Base-by-base conservation (phyloP, 805 yeast species). In the Metschnikowia kunwiensis region DNA sequence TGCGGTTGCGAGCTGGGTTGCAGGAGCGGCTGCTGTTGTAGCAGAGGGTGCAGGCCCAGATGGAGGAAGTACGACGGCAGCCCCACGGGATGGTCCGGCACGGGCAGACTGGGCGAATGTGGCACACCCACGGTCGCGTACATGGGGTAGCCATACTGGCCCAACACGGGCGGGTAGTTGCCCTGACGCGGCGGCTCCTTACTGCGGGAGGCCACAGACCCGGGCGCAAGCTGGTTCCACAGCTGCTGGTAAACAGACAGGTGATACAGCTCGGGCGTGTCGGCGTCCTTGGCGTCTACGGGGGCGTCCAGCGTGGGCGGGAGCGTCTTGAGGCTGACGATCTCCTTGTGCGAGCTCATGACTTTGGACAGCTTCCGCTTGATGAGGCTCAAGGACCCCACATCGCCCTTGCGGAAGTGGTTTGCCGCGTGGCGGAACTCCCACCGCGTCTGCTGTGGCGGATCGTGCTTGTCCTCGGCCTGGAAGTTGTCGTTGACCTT, bases 381-480 rank as follows among this genome's bases (percentile, higher is more conserved):
- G 55, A 89, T 91, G 11, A 74, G 68, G 36, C 84, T 75, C 43
- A 89, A 63, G 8, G 82, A 70, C 28, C 80, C 93, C 11, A 78
- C 60, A 56, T 88, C 93, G 27, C 96, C 96, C 34, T 86, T 80
- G 47, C 77, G 74, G 63, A 89, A 89, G 42, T 74, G 72, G 23
- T 83, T 86, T 3, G 86, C 79, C 18, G 85, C 77, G 57, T 89
- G 97, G 40, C 80, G 79, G 61, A 89, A 89, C 63, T 91, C 97
- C 97, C 97, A 89, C 30, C 50, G 49, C 24, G 54, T 59, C 37
- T 51, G 49, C 27, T 50, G 33, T 32, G 51, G 56, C 53, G 40
- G 57, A 42, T 22, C 36, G 33, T 16, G 42, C 31, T 47, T 42
- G 14, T 46, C 53, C 27, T 53, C 52, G 35, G 41, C 49, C 37